Base-by-base conservation (phyloP, 352 stramenopile genomes). In the Globisporangium spiculum region DNA sequence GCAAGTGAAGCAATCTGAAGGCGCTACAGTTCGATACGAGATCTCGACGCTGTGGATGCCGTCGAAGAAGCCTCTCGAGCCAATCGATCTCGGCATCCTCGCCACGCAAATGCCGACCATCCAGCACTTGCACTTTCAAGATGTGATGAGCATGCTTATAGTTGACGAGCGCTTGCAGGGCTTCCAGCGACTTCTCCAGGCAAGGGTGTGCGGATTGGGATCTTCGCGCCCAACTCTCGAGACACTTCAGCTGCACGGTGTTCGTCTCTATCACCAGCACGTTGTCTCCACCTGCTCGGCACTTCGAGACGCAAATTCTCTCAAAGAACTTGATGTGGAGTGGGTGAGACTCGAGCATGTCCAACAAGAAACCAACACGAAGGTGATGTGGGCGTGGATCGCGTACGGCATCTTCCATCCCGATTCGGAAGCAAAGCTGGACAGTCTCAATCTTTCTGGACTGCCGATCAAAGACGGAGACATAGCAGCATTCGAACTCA, bases 341-440 rank as follows among this genome's bases (percentile, higher is more conserved):
- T 63, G 57, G 57, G 5, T 0, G 24, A 34, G 14, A 26, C 5
- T 34, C 36, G 5, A 22, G 30, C 14, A 12, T 22, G 2, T 20
- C 5, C 18, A 6, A 4, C 27, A 26, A 1, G 63, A 73, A 7
- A 46, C 38, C n/a, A 75, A 71, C 44, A 55, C 63, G 22, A 53
- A 36, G 2, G 20, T 76, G 41, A 30, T 80, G 14, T 82, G 75
- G 75, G 69, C 65, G 16, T 87, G 79, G 79, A 76, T 84, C 52
- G 78, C 73, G 24, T 65, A 78, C 44, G 77, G 69, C 20, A 68
- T 80, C 0, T 83, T 87, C 63, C 79, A 87, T 34, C 68, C 64
- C 0, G 76, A 84, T 57, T 79, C 76, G 7, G 55, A 62, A 4
- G 75, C 62, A 3, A 63, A 61, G 24, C 67, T 86, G 10, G 46